These are phyloP conservation scores for Cladophialophora bantiana DNA, from an alignment of 2,329 filamentous ascomycete genomes.

Conservation along the genomic window DNA sequence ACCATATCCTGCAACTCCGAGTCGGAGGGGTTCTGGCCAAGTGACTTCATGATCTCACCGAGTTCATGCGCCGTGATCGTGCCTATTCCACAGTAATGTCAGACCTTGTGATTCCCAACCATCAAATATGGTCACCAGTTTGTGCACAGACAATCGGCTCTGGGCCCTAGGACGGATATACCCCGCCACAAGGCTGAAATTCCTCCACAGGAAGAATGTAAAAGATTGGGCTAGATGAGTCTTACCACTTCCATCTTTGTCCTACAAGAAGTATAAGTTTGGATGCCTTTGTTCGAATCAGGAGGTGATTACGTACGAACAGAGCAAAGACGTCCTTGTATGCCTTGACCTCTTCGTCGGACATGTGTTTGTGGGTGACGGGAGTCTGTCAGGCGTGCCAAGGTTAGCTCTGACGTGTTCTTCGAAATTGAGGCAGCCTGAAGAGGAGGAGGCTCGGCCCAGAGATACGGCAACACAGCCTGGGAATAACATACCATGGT, in stretches of 20 bases:
- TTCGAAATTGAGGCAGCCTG: neutral
- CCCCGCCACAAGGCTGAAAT: constrained; percentile 22
- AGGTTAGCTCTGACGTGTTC: constrained; percentile 16
- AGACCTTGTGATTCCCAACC: neutral
- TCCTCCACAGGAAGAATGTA: neutral
- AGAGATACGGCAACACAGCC: neutral
- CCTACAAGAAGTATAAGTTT: constrained; percentile 36
- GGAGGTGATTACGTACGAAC: constrained; percentile 41
- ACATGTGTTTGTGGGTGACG: constrained; percentile 30
- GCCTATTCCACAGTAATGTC: constrained; percentile 49
- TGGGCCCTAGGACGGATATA: neutral
- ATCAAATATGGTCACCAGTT: constrained; percentile 2
- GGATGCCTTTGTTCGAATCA: constrained; percentile 1
- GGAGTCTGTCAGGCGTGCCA: constrained; percentile 25
- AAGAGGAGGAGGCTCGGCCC: neutral
- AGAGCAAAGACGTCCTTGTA: constrained; percentile 44
- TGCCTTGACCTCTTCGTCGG: constrained; percentile 42
- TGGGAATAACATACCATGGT: constrained; percentile 29
- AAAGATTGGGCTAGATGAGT: constrained; percentile 1
- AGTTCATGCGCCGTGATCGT: constrained; percentile 70
- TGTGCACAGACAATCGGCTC: neutral
- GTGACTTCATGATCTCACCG: constrained; percentile 68
- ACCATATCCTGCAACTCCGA: constrained; percentile 68
- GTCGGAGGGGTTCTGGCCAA: constrained; percentile 68
- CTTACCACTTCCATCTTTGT: constrained; percentile 45